Base-by-base conservation (phyloP, 306 rosid species). In the Biancaea sappan region DNA sequence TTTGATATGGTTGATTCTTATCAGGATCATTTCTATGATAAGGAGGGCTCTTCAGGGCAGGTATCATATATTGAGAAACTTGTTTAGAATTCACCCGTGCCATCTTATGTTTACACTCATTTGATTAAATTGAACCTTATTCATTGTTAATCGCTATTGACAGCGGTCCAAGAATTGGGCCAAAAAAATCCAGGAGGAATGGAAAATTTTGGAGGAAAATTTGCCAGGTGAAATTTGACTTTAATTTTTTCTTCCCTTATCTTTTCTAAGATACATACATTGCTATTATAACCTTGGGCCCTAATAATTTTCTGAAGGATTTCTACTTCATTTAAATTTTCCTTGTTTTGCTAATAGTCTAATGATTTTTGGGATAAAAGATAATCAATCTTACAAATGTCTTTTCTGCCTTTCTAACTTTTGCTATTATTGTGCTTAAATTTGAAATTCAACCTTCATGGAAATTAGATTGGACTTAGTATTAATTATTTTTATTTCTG, bases 171-270 rank as follows among this genome's bases (percentile, higher is more conserved):
- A 84, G 88, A 81, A 84, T 50, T 91, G 97, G 97, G 88, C 90
- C 2, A 91, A 91, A 81, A 84, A 73, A 80, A 79, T 91, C 60
- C 97, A 84, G 81, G 97, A 87, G 13, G 97, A 91, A 76, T 91
- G 97, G 97, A 87, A 89, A 74, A 87, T 86, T 43, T 81, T 91
- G 80, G 87, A 87, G 82, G 87, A 82, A 61, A 82, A 79, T 81
- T 82, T 91, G 81, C 97, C 97, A 3, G 97, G 97, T 89, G 62
- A 80, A 79, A 72, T 64, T 12, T 56, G 4, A 57, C 59, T 8
- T n/a, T 43, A 13, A 16, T 28, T 4, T 26, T n/a, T 59, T 14
- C 4, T 8, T 1, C 29, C 8, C 18, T 51, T 16, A 19, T 78
- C 28, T 41, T 12, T 68, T 29, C 29, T 56, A 19, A 16, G 46